Evolutionary conservation across 495 filamentous ascomycete genomes (phyloP).

Genomic region (Hypoxylon rickii): DNA sequence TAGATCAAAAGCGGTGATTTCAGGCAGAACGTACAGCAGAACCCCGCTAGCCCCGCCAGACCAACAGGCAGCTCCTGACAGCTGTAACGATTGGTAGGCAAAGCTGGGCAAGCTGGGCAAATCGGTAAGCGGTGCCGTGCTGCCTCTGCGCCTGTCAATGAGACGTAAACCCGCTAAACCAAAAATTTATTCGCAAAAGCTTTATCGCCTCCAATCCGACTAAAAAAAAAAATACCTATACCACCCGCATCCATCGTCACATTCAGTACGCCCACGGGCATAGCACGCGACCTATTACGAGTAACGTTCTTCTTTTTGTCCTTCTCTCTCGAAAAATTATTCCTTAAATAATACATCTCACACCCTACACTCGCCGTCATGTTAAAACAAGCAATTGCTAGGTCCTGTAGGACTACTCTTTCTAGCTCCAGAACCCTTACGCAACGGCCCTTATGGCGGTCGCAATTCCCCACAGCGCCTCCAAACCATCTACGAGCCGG

Average conservation of each 20-base stretch:
- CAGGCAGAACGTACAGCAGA: conserved; percentile 25
- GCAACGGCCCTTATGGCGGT: conserved; percentile 36
- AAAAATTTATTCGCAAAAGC: conserved; percentile 25
- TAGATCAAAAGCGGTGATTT: conserved; percentile 18
- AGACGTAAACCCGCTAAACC: not conserved
- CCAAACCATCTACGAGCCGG: conserved; percentile 32
- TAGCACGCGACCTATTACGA: conserved; percentile 32
- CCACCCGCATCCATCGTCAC: too few species aligned
- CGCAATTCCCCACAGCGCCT: conserved; percentile 39
- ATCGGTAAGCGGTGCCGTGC: conserved; percentile 4
- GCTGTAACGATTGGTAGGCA: too few species aligned
- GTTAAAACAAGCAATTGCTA: conserved; percentile 49
- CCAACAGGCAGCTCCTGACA: too few species aligned
- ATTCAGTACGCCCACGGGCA: not conserved
- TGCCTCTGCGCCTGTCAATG: too few species aligned
- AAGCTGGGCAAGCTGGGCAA: not conserved
- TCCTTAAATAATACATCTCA: not conserved
- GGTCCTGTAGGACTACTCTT: conserved; percentile 44
- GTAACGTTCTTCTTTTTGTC: too few species aligned
- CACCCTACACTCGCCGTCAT: conserved; percentile 38
- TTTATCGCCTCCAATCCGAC: conserved; percentile 7
- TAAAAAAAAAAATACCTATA: too few species aligned
- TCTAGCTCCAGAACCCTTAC: conserved; percentile 32
- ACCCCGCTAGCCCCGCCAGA: too few species aligned
- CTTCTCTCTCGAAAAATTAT: not conserved